A percentile compares a stretch with the other conserved stretches of the same genome.
These are phyloP conservation scores for Chenopodium quinoa DNA, from an alignment of 148 eudicot species.

Conservation along the genomic window DNA sequence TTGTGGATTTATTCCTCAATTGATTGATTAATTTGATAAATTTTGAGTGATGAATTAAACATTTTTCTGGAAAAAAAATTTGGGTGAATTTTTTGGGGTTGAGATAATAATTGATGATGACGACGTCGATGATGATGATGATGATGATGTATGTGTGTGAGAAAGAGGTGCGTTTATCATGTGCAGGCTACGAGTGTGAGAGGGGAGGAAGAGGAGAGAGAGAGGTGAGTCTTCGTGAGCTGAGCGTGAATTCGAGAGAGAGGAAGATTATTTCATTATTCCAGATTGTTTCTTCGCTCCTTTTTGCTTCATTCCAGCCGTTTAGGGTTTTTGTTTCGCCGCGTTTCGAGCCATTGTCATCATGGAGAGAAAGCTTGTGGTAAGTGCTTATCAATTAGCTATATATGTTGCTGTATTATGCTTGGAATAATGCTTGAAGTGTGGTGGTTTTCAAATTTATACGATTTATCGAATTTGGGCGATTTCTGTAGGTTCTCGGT, in stretches of 20 bases:
- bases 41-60: background rate
- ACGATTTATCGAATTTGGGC: background rate
- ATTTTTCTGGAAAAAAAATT: background rate
- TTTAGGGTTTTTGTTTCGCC: slow-evolving; percentile 11
- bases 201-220: slow-evolving; percentile 48
- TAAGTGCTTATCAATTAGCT: slow-evolving; percentile 32
- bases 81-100: slow-evolving; percentile 20
- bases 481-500: slow-evolving; percentile 68
- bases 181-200: slow-evolving; percentile 95
- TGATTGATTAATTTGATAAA: background rate
- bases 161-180: slow-evolving; percentile 91
- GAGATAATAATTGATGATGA: background rate
- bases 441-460: background rate
- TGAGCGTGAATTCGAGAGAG: slow-evolving; percentile 22
- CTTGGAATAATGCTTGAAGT: too few species aligned
- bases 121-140: slow-evolving; percentile 30
- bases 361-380: slow-evolving; percentile 89
- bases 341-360: background rate
- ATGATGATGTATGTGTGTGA: slow-evolving; percentile 73
- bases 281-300: slow-evolving; percentile 18
- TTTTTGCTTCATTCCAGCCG: slow-evolving; percentile 5
- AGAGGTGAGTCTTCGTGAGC: slow-evolving; percentile 39
- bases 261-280: slow-evolving; percentile 13
- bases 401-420: background rate
- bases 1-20: background rate